phyloP scores from a whole-genome alignment of 306 rosid genomes.

The Fragaria vesca region DNA sequence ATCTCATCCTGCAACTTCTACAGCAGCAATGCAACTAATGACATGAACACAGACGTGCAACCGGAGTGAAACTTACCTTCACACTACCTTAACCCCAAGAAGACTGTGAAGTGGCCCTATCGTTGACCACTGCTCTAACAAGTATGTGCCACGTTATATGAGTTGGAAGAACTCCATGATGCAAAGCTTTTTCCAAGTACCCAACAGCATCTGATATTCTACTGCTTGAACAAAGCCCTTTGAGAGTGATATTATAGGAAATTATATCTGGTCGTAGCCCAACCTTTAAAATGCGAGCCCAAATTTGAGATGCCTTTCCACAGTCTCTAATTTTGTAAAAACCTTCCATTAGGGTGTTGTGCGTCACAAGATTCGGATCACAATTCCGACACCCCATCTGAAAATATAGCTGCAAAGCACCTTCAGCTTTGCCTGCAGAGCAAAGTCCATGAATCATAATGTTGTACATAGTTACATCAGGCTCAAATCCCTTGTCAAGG shows the following conservation, averaged over 20 bases:
- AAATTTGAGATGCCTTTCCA: slow-evolving; percentile 56
- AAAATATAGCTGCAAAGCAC: slow-evolving; percentile 66
- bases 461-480: slow-evolving; percentile 69
- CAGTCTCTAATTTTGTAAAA: slow-evolving; percentile 67
- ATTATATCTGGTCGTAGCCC: slow-evolving; percentile 77
- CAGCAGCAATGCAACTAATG: neutral
- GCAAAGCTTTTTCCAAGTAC: slow-evolving; percentile 62
- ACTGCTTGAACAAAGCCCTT: slow-evolving; percentile 78
- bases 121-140: slow-evolving; percentile 66
- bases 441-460: slow-evolving; percentile 83
- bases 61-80: slow-evolving; percentile 9
- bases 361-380: slow-evolving; percentile 67
- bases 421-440: slow-evolving; percentile 58
- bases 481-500: slow-evolving; percentile 53
- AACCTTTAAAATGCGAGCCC: slow-evolving; percentile 50
- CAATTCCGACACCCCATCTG: slow-evolving; percentile 48
- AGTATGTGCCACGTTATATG: slow-evolving; percentile 82
- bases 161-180: slow-evolving; percentile 66
- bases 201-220: slow-evolving; percentile 65
- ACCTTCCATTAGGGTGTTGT: slow-evolving; percentile 91
- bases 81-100: slow-evolving; percentile 14
- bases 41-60: slow-evolving; percentile 2
- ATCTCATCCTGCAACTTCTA: neutral
- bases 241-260: slow-evolving; percentile 73
- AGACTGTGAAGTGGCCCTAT: slow-evolving; percentile 32